Evolutionary conservation across 805 yeast species (phyloP).

Genomic region (Zygotorulaspora chibaensis): DNA sequence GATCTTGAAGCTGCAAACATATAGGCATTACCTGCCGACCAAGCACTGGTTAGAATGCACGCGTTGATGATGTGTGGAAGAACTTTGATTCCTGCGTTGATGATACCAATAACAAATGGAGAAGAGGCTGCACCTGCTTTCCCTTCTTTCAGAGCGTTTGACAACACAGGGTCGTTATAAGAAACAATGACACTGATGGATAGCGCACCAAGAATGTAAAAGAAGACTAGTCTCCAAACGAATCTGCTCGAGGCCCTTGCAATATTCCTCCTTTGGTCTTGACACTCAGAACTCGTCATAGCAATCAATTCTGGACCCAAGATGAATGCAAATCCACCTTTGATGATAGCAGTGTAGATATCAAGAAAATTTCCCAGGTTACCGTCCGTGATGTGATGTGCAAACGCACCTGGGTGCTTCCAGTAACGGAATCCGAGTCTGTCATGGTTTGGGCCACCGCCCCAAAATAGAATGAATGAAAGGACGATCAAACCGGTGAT

Average conservation of each 20-base stretch:
- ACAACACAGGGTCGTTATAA: conserved; percentile 45
- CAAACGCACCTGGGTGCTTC: conserved; percentile 57
- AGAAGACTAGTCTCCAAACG: conserved; percentile 56
- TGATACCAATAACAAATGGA: conserved; percentile 62
- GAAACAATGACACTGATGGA: conserved; percentile 59
- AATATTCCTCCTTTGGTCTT: conserved; percentile 54
- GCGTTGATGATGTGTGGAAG: conserved; percentile 61
- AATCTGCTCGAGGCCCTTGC: conserved; percentile 60
- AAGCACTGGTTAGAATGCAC: conserved; percentile 55
- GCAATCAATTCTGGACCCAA: conserved; percentile 61
- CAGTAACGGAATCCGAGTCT: conserved; percentile 66
- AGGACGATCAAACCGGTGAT: conserved; percentile 44
- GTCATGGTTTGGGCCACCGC: conserved; percentile 46
- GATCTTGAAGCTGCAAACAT: conserved; percentile 55
- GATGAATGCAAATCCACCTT: conserved; percentile 63
- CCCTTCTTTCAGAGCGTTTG: conserved; percentile 46
- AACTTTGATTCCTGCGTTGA: conserved; percentile 56
- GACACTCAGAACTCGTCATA: conserved; percentile 54
- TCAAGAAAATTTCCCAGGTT: conserved; percentile 60
- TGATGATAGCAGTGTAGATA: conserved; percentile 57
- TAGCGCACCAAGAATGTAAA: conserved; percentile 54
- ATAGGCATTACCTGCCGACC: conserved; percentile 46
- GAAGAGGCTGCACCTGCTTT: conserved; percentile 58
- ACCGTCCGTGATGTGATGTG: conserved; percentile 46
- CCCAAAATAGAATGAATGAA: conserved; percentile 46